Evolutionary conservation across 371 early-diverging fungal species (phyloP).

Genomic region (Mucor piriformis): DNA sequence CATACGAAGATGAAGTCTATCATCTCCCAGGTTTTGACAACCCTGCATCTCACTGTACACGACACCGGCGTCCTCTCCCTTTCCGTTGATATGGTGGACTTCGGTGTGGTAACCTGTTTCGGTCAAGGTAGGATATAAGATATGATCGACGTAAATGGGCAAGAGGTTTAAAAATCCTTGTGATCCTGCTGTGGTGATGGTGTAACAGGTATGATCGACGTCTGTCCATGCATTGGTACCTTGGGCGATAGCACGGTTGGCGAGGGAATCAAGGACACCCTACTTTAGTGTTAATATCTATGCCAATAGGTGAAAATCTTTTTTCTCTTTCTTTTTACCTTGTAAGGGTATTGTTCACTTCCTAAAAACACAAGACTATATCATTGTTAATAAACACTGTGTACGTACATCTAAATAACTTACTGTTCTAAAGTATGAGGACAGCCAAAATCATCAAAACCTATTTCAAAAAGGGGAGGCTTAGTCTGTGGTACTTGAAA

Average conservation of each 20-base stretch:
- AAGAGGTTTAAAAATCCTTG: slow-evolving; percentile 68
- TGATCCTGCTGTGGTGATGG: slow-evolving; percentile 69
- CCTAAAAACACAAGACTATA: slow-evolving; percentile 66
- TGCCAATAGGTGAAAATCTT: too few relatives aligned
- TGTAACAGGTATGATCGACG: slow-evolving; percentile 66
- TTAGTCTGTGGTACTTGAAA: neutral
- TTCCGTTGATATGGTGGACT: slow-evolving; percentile 60
- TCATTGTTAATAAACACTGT: neutral
- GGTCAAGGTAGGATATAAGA: slow-evolving; percentile 70
- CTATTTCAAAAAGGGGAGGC: slow-evolving; percentile 21
- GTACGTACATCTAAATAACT: slow-evolving; percentile 7
- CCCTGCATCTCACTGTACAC: slow-evolving; percentile 66
- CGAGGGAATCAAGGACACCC: slow-evolving; percentile 71
- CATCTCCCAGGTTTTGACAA: slow-evolving; percentile 48
- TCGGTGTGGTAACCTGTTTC: slow-evolving; percentile 70
- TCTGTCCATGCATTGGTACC: slow-evolving; percentile 75
- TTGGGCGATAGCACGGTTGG: slow-evolving; percentile 70
- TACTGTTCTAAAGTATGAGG: slow-evolving; percentile 77
- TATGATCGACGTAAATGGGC: slow-evolving; percentile 66
- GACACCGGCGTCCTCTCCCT: slow-evolving; percentile 60
- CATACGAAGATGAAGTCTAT: slow-evolving; percentile 54
- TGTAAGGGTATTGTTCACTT: slow-evolving; percentile 71
- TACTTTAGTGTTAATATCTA: slow-evolving; percentile 2
- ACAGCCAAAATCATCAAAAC: slow-evolving; percentile 70
- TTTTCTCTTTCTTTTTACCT: slow-evolving; percentile 31